These are phyloP conservation scores for Lactuca saligna DNA, from an alignment of 129 eudicot species.

Conservation along the genomic window DNA sequence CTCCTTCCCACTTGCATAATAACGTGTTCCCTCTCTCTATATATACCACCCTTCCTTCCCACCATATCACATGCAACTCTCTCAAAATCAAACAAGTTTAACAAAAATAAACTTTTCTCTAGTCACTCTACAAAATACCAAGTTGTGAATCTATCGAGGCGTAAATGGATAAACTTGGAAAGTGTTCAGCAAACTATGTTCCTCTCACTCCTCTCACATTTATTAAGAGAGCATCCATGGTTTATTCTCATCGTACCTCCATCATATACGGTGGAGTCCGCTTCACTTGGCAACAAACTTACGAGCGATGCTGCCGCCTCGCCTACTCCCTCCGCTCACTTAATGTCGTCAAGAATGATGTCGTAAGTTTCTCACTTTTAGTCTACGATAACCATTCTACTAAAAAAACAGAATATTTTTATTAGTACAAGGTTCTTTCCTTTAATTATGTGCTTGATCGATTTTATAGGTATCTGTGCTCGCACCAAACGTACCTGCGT, in stretches of 20 bases:
- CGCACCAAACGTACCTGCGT: slow-evolving; percentile 70
- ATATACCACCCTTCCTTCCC: background rate
- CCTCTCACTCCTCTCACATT: slow-evolving; percentile 67
- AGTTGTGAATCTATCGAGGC: background rate
- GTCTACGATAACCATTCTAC: background rate
- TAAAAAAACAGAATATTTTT: background rate
- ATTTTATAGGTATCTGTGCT: slow-evolving; percentile 54
- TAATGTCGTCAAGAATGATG: slow-evolving; percentile 50
- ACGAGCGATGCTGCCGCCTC: slow-evolving; percentile 55
- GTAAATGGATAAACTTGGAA: slow-evolving; percentile 49
- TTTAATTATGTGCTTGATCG: background rate
- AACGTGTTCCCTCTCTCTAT: slow-evolving; percentile 2
- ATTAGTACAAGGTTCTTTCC: background rate
- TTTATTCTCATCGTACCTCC: slow-evolving; percentile 53
- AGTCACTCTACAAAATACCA: background rate
- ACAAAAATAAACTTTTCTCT: background rate
- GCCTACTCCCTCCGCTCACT: slow-evolving; percentile 59
- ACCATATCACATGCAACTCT: slow-evolving; percentile 1
- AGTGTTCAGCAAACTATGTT: slow-evolving; percentile 57
- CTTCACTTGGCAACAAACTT: slow-evolving; percentile 65
- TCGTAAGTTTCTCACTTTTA: slow-evolving; percentile 34
- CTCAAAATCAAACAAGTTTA: background rate
- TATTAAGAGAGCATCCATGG: slow-evolving; percentile 55
- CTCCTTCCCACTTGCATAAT: background rate
- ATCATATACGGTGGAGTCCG: slow-evolving; percentile 40